Evolutionary conservation across 495 filamentous ascomycete genomes (phyloP).

Genomic region (Penicillium psychrofluorescens): DNA sequence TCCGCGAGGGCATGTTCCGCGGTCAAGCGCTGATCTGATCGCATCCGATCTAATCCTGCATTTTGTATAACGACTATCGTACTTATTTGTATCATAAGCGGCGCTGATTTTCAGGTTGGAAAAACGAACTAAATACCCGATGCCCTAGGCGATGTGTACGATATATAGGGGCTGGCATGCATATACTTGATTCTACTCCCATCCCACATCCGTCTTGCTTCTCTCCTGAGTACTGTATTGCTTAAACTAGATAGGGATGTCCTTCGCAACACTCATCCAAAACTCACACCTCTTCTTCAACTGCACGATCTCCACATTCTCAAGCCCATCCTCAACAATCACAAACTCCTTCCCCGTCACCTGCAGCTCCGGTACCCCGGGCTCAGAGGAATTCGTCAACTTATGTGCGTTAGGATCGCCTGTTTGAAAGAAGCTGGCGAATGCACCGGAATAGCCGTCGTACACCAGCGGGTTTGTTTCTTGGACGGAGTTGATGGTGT

Average conservation of each 20-base stretch:
- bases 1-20: slow-evolving; percentile 89
- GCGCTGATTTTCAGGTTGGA: slow-evolving; percentile 10
- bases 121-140: slow-evolving; percentile 10
- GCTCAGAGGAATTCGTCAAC: slow-evolving; percentile 37
- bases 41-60: slow-evolving; percentile 3
- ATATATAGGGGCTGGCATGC: not conserved
- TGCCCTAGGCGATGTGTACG: not conserved
- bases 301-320: slow-evolving; percentile 21
- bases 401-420: slow-evolving; percentile 54
- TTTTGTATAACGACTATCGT: slow-evolving; percentile 7
- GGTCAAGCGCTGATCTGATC: slow-evolving; percentile 74
- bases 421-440: slow-evolving; percentile 52
- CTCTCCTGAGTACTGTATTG: too few relatives aligned
- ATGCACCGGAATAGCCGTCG: slow-evolving; percentile 50
- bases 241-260: slow-evolving; percentile 26
- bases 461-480: slow-evolving; percentile 45
- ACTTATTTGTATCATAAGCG: slow-evolving; percentile 15
- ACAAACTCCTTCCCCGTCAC: slow-evolving; percentile 42
- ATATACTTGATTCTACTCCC: too few relatives aligned
- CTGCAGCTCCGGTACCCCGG: slow-evolving; percentile 37
- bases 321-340: slow-evolving; percentile 36
- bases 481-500: slow-evolving; percentile 48
- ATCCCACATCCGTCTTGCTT: too few relatives aligned
- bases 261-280: slow-evolving; percentile 40
- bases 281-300: slow-evolving; percentile 46